Base-by-base conservation (phyloP, 2,329 filamentous ascomycete species). In the Cladosporium sp. region DNA sequence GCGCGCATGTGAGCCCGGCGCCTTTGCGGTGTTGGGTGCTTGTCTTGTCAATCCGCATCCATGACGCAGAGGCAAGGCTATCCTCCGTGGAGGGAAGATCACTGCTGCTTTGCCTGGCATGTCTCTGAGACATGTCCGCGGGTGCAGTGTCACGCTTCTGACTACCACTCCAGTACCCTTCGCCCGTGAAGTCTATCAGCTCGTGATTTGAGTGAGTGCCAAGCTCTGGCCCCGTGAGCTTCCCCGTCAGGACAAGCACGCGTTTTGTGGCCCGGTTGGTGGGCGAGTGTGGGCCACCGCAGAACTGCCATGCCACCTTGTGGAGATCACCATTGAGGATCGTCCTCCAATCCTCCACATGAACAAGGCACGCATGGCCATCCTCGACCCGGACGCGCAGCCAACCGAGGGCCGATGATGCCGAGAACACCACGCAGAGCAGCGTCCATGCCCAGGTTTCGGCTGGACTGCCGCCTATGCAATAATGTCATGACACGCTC, bases 251-350 rank as follows among this genome's bases (percentile, higher is more conserved):
- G 42, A 45, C 25, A 45, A 45, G 42, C 42, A 45, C 42, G 42
- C 42, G 24, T 45, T n/a, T 35, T 48, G 45, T 48, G 45, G 45
- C 45, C 45, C 45, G 45, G 24, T 48, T 48, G 45, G 45, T 48
- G 25, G 45, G 45, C 28, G 22, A 25, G 25, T 13, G 36, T 39
- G 36, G 36, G 15, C 36, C 36, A n/a, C 36, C 36, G 36, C 15
- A 48, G 15, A 25, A 28, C 42, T 35, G 28, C 45, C 45, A 48
- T 19, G 45, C 45, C 45, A 19, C 45, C 45, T 35, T 48, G 45
- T 48, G 45, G 45, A 25, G 45, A 48, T 48, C 45, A 19, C 45
- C 45, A 35, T 48, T 48, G 45, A 48, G 45, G 45, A 48, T 48
- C 45, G 15, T 48, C 44, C 44, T 44, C 22, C 17, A 32, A 3